phyloP scores from a whole-genome alignment of 2,329 filamentous ascomycete species.

The Fusarium verrucosum region DNA sequence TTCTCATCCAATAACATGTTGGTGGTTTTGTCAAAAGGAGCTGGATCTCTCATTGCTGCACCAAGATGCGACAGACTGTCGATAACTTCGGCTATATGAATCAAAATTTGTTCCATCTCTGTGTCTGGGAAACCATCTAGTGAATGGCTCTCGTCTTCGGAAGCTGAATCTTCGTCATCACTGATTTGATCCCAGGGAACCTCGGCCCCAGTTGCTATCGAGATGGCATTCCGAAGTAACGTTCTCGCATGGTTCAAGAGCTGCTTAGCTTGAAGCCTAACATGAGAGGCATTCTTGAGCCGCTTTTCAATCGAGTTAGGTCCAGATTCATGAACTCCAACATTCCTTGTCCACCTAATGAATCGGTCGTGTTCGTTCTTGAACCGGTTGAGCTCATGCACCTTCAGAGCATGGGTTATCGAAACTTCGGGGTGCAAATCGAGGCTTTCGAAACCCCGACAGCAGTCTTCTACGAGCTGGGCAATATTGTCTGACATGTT shows the following conservation, averaged over 20 bases:
- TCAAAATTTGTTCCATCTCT: background rate
- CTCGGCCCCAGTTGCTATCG: background rate
- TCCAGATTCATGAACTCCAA: background rate
- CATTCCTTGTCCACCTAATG: background rate
- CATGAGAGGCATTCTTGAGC: background rate
- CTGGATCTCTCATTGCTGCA: background rate
- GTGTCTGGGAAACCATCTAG: background rate
- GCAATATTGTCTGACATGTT: background rate
- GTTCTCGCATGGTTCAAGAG: background rate
- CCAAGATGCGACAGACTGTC: background rate
- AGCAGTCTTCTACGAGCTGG: background rate
- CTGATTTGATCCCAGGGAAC: background rate
- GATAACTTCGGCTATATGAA: background rate
- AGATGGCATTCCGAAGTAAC: background rate
- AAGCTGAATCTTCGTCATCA: background rate
- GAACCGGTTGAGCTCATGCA: rapidly evolving
- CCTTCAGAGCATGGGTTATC: rapidly evolving
- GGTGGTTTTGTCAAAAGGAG: rapidly evolving
- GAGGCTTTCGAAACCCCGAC: background rate
- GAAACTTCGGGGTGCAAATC: background rate
- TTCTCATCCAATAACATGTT: background rate
- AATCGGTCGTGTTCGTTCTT: background rate
- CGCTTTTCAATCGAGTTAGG: rapidly evolving
- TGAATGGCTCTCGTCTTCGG: background rate
- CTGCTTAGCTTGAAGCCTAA: background rate